These are phyloP conservation scores for Hypsizygus ulmarius DNA, from an alignment of 1,284 basidiomycete genomes.

Conservation along the genomic window DNA sequence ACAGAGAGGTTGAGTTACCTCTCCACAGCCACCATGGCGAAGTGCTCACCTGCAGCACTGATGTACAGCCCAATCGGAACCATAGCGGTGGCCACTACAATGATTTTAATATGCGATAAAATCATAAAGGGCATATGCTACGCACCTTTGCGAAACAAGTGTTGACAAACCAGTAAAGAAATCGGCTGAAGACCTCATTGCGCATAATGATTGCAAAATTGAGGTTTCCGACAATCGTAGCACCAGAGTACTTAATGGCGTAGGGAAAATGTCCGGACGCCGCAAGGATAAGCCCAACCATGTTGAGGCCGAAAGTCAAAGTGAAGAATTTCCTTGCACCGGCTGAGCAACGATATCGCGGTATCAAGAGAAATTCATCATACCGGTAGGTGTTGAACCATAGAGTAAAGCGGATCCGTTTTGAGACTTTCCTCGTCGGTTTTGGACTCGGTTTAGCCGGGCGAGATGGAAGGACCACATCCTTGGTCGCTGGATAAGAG, in stretches of 20 bases:
- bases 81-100: slow-evolving; percentile 66
- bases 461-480: slow-evolving; percentile 19
- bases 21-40: neutral
- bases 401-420: slow-evolving; percentile 2
- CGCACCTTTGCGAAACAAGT: slow-evolving; percentile 61
- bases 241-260: slow-evolving; percentile 54
- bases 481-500: slow-evolving; percentile 38
- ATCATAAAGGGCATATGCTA: slow-evolving; percentile 6
- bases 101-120: neutral
- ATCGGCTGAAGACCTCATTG: slow-evolving; percentile 55
- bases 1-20: slow-evolving; percentile 1
- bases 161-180: slow-evolving; percentile 53
- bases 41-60: slow-evolving; percentile 55
- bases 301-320: slow-evolving; percentile 54
- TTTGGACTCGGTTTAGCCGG: slow-evolving; percentile 33
- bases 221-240: slow-evolving; percentile 59
- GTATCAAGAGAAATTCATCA: neutral
- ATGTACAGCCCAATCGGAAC: slow-evolving; percentile 68
- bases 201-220: slow-evolving; percentile 49
- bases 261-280: slow-evolving; percentile 66
- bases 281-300: slow-evolving; percentile 57
- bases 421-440: slow-evolving; percentile 43
- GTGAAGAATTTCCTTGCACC: slow-evolving; percentile 61
- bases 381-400: slow-evolving; percentile 15
- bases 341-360: neutral